Evolutionary conservation across 257 asterid species (phyloP), one percentile per base, ranked within the genome.

Genomic region (Buddleja alternifolia): DNA sequence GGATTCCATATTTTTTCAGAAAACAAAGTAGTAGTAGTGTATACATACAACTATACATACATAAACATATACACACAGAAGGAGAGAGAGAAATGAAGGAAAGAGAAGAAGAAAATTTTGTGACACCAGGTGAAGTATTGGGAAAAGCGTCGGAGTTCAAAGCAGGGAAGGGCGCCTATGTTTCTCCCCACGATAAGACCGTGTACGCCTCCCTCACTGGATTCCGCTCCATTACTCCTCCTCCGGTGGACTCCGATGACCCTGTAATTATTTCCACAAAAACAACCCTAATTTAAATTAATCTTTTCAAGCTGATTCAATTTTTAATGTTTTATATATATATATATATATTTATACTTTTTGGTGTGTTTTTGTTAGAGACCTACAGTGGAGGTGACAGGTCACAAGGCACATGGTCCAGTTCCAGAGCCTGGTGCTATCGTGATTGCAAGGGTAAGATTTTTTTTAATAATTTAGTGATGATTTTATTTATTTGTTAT

Each of bases 371-470:
- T 55, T 73, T 60, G 25, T 55, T 44, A 93, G 99, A 87, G 93
- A 73, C 85, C 95, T 16, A 83, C 83, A 6, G 90, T 87, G 72
- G 96, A 87, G 82, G 96, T 93, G 74, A 85, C 78, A 63, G 96
- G 99, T 53, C 97, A 81, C 46, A 90, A 93, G 75, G 88, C 97
- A 16, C 96, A 90, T 62, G 97, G 97, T 69, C 92, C 96, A 9
- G 96, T 93, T 81, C 99, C 99, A 10, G 88, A 87, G 83, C 92
- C 94, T 54, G 99, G 96, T 52, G 79, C 80, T 41, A 39, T 81
- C 54, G 97, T 93, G 57, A 71, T 86, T 81, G 96, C 93, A 51
- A 82, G 99, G 70, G 99, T 93, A 79, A 74, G 86, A 12, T 53
- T 76, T 44, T 69, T 55, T 44, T 29, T 29, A 29, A 29, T 29